phyloP scores from a whole-genome alignment of 2,329 filamentous ascomycete species.

The Aspergillus thermomutatus region DNA sequence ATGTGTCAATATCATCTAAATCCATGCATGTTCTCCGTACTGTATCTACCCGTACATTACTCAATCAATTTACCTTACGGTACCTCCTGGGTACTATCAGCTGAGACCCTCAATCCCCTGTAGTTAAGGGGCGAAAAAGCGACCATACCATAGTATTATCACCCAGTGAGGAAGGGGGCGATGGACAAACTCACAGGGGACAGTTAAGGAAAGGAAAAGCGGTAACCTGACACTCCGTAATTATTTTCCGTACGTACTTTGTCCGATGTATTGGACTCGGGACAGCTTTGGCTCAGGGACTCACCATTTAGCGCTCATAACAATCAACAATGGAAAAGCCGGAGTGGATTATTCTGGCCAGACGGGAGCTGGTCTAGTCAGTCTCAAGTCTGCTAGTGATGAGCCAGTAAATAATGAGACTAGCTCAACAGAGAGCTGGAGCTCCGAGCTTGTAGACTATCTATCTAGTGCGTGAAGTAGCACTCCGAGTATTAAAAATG shows the following conservation, averaged over 20 bases:
- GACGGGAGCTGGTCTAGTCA: neutral
- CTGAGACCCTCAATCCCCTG: neutral
- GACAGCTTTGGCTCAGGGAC: neutral
- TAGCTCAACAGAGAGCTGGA: neutral
- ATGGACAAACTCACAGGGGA: neutral
- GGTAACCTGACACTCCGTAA: neutral
- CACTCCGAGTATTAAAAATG: neutral
- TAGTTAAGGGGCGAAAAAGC: neutral
- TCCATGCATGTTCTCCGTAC: no score
- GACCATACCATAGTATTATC: neutral
- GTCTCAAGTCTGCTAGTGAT: neutral
- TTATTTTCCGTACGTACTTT: neutral
- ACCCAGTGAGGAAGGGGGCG: neutral
- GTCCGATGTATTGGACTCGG: neutral
- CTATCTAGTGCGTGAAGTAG: neutral
- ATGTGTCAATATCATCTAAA: no score
- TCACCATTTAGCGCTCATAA: neutral
- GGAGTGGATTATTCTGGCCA: slow-evolving; percentile 3
- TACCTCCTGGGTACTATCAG: neutral
- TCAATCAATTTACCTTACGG: neutral
- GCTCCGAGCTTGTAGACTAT: neutral
- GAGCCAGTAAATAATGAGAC: neutral
- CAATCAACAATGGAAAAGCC: neutral
- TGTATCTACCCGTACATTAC: neutral
- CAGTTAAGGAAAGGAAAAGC: neutral